Evolutionary conservation across 345 rosid genomes (phyloP), one percentile per base, ranked within the genome.

Genomic region (Cardiospermum halicacabum): DNA sequence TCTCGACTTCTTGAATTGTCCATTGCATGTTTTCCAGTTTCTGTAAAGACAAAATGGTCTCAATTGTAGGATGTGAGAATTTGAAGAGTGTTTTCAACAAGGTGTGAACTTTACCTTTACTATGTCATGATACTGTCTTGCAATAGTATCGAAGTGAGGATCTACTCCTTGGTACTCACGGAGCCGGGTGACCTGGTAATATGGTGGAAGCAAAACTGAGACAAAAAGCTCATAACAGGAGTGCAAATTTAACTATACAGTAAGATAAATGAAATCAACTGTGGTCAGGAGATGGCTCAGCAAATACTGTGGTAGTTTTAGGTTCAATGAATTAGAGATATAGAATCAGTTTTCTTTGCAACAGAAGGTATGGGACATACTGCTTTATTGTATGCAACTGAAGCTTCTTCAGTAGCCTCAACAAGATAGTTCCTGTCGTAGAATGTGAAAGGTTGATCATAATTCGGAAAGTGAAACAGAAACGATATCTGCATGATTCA

Each of bases 141-240:
- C 97, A 64, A 87, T 87, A 43, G 83, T 74, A 74, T 94, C 97
- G 11, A 91, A 94, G 72, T 85, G 95, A 22, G 99, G 99, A 84
- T 94, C 97, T 0, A 94, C 96, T 13, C 99, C 99, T 68, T 87
- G 97, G 74, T 94, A 94, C 68, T 94, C 99, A n/a, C 88, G 85
- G 27, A 94, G 97, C 57, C 97, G 92, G 3, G 96, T 91, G 4
- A 87, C 96, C 97, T 94, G 80, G 53, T 27, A 66, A 60, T 18
- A 19, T 19, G 56, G 65, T 32, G 13, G 11, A 61, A 15, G 2
- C 58, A 4, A 11, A 59, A 64, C 59, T 53, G 34, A 68, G 67
- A 60, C 39, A 13, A 24, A 63, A 60, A 3, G n/a, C 13, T 26
- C 4, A 13, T 8, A 31, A 22, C 7, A 19, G 36, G 28, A 21